These are phyloP conservation scores for Choanephora cucurbitarum DNA, from an alignment of 371 early-diverging fungal species.

Conservation along the genomic window DNA sequence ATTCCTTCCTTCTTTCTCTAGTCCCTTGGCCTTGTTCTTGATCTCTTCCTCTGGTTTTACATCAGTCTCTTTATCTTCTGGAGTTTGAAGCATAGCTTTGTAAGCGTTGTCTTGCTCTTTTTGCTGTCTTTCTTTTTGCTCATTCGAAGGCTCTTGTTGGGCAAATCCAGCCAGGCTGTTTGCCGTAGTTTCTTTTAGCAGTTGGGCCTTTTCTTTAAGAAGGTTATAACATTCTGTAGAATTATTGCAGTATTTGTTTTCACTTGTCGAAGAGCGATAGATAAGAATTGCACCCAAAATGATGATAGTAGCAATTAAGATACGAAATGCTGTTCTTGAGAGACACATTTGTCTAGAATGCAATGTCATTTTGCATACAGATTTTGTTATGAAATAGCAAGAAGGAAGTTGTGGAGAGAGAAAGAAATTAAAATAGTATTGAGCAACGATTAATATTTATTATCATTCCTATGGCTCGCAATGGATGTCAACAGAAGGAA, in stretches of 20 bases:
- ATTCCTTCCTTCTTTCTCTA: background rate
- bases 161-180: background rate
- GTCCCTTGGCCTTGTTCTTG: background rate
- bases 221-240: conserved; percentile 30
- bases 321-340: conserved; percentile 14
- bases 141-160: conserved; percentile 4
- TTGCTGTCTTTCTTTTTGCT: conserved; percentile 6
- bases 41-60: too few species aligned
- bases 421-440: background rate
- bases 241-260: conserved; percentile 16
- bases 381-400: background rate
- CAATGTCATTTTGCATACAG: conserved; percentile 1
- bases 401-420: too few species aligned
- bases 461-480: background rate
- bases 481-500: background rate
- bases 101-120: conserved; percentile 14
- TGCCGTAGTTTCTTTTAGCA: conserved; percentile 9
- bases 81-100: conserved; percentile 12
- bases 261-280: conserved; percentile 4
- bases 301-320: background rate
- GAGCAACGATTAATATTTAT: conserved; percentile 3
- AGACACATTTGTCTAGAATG: conserved; percentile 16
- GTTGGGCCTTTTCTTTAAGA: conserved; percentile 20
- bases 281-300: background rate
- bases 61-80: background rate